phyloP scores from a whole-genome alignment of 352 stramenopile species.

The Phytophthora fragariaefolia region DNA sequence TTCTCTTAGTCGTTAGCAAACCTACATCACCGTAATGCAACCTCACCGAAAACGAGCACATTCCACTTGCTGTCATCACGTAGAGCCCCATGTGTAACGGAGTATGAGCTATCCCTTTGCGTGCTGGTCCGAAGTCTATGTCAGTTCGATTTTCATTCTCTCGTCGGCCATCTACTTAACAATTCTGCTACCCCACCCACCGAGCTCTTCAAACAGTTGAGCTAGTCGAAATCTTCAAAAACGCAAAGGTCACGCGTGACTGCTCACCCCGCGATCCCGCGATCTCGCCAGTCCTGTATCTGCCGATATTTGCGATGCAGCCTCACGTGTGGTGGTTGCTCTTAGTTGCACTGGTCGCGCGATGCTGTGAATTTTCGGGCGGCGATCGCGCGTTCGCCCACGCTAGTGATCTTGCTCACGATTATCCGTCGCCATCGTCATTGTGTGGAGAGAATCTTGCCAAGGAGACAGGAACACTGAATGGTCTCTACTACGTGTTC shows the following conservation, averaged over 20 bases:
- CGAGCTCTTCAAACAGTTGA: too few species aligned
- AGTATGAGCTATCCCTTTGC: too few species aligned
- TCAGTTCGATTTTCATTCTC: background rate
- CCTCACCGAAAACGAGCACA: background rate
- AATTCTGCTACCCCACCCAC: too few species aligned
- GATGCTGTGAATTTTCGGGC: slow-evolving; percentile 8
- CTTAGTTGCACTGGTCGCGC: slow-evolving; percentile 6
- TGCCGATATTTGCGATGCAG: slow-evolving; percentile 22
- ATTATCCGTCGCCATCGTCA: slow-evolving; percentile 34
- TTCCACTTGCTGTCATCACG: too few species aligned
- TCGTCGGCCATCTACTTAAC: background rate
- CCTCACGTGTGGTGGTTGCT: slow-evolving; percentile 20
- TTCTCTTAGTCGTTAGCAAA: too few species aligned
- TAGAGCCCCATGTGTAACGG: too few species aligned
- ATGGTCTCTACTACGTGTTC: slow-evolving; percentile 79
- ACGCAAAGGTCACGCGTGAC: slow-evolving; percentile 19
- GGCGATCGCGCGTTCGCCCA: slow-evolving; percentile 24
- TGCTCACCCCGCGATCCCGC: slow-evolving; percentile 1
- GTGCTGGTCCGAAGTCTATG: background rate
- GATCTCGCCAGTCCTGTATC: slow-evolving; percentile 23
- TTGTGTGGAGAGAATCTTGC: slow-evolving; percentile 71
- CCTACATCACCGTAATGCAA: background rate
- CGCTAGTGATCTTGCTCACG: slow-evolving; percentile 36
- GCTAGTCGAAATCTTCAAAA: slow-evolving; percentile 12
- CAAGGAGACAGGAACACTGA: slow-evolving; percentile 65